Percentiles rank a stretch among this genome's conserved stretches.
These are phyloP conservation scores for Pisolithus thermaeus DNA, from an alignment of 1,284 basidiomycete genomes.

Conservation along the genomic window DNA sequence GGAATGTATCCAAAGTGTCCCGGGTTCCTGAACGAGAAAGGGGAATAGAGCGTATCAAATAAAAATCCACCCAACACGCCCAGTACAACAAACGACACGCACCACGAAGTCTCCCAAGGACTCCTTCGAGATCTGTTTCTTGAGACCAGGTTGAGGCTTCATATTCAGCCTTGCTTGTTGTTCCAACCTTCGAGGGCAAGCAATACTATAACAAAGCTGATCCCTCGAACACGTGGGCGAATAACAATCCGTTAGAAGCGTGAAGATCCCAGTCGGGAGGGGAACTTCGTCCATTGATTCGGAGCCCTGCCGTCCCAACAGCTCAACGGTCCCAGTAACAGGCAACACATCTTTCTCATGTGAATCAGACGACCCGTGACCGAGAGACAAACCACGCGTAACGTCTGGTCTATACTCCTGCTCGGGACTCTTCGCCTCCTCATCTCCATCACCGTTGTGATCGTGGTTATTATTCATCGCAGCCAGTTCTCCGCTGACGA, in stretches of 20 bases:
- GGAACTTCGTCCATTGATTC: slow-evolving; percentile 57
- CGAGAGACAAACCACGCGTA: slow-evolving; percentile 24
- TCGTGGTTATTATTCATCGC: slow-evolving; percentile 7
- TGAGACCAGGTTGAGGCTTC: slow-evolving; percentile 88
- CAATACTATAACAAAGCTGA: slow-evolving; percentile 92
- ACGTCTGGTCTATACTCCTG: slow-evolving; percentile 14
- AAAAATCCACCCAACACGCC: not conserved
- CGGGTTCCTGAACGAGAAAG: slow-evolving; percentile 59
- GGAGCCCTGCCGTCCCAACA: slow-evolving; percentile 39
- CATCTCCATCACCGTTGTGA: slow-evolving; percentile 26
- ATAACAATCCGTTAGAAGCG: slow-evolving; percentile 95
- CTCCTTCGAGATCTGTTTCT: slow-evolving; percentile 77
- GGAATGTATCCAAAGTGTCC: slow-evolving; percentile 95
- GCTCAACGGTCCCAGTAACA: slow-evolving; percentile 28
- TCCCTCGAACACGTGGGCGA: slow-evolving; percentile 96
- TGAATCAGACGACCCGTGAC: slow-evolving; percentile 36
- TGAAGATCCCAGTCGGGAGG: slow-evolving; percentile 93
- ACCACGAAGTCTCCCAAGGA: slow-evolving; percentile 79
- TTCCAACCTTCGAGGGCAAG: slow-evolving; percentile 90
- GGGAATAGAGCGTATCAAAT: too few species aligned
- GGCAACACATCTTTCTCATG: slow-evolving; percentile 39
- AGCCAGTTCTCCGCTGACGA: slow-evolving; percentile 70
- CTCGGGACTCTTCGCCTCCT: slow-evolving; percentile 29
- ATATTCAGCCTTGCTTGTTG: slow-evolving; percentile 90
- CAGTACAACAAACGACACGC: slow-evolving; percentile 18